Evolutionary conservation across 2,329 filamentous ascomycete genomes (phyloP).

Genomic region (Xylariaceae sp.): DNA sequence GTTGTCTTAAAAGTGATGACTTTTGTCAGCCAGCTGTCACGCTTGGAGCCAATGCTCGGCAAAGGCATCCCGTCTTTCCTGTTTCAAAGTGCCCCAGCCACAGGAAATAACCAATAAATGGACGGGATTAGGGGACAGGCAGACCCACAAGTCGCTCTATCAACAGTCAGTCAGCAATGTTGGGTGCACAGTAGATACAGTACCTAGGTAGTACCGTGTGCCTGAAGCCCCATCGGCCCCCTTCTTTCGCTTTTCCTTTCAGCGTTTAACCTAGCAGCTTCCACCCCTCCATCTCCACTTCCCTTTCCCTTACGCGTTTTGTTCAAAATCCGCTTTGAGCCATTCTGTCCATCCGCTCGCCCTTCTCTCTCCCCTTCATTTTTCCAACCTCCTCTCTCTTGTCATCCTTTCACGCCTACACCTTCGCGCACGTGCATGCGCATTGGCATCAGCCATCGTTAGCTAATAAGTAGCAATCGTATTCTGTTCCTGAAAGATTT

Average conservation of each 20-base stretch:
- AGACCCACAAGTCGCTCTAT: too few relatives aligned
- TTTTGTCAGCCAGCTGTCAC: too few relatives aligned
- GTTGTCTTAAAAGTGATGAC: too few relatives aligned
- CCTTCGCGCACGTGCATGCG: not conserved
- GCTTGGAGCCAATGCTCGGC: too few relatives aligned
- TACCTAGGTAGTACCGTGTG: not conserved
- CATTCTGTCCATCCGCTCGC: slow-evolving; percentile 2
- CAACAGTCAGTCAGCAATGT: too few relatives aligned
- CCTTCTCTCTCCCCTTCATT: slow-evolving; percentile 16
- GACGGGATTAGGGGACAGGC: too few relatives aligned
- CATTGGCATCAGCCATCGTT: not conserved
- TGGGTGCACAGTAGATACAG: too few relatives aligned
- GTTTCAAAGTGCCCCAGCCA: too few relatives aligned
- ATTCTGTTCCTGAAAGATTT: not conserved
- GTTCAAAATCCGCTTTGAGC: slow-evolving; percentile 24
- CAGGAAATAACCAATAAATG: too few relatives aligned
- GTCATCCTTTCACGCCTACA: slow-evolving; percentile 1
- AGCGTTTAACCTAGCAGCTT: not conserved
- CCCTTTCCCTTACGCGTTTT: too few relatives aligned
- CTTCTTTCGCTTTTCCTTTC: not conserved
- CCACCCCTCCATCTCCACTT: slow-evolving; percentile 17
- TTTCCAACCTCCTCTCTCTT: slow-evolving; percentile 7
- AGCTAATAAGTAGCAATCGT: slow-evolving; percentile 14
- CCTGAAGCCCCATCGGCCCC: not conserved
- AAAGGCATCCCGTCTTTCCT: too few relatives aligned